Conservation (phyloP, 139 green algal genomes). For the Axilococcus clingmanii region DNA sequence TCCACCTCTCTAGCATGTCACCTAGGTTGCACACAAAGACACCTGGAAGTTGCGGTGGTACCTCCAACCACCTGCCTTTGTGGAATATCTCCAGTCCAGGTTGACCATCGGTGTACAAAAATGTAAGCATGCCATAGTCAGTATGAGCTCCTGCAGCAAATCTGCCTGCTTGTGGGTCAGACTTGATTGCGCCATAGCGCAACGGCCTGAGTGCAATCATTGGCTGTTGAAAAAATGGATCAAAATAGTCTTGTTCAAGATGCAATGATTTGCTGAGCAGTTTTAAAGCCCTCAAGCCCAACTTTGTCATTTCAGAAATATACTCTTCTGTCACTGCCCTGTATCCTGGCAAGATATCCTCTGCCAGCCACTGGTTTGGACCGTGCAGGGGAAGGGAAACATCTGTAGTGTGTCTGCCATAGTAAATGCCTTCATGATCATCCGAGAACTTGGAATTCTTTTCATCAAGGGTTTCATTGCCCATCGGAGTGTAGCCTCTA, state of each 20-base stretch:
- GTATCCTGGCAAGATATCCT: constrained; percentile 47
- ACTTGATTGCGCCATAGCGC: constrained; percentile 51
- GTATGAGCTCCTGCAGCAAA: constrained; percentile 67
- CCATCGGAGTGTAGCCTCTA: constrained; percentile 36
- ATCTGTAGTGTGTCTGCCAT: constrained; percentile 48
- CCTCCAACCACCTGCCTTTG: constrained; percentile 52
- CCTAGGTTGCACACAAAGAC: constrained; percentile 85
- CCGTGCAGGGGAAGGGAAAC: constrained; percentile 68
- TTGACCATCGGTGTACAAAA: constrained; percentile 69
- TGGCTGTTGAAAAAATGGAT: constrained; percentile 53
- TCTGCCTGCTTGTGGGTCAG: constrained; percentile 4
- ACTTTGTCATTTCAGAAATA: constrained; percentile 29
- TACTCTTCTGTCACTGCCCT: constrained; percentile 37
- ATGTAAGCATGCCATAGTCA: constrained; percentile 91
- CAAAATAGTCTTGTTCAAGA: constrained; percentile 57
- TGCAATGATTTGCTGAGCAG: constrained; percentile 67
- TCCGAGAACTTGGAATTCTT: constrained; percentile 49
- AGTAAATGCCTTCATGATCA: constrained; percentile 86
- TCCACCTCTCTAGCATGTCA: constrained; percentile 83
- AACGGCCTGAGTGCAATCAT: constrained; percentile 76
- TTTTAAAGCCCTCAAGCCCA: constrained; percentile 51
- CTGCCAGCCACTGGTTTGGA: constrained; percentile 80
- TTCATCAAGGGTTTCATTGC: constrained; percentile 82
- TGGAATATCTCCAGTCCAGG: constrained; percentile 26
- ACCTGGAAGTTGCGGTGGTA: constrained; percentile 36